Evolutionary conservation across 306 rosid species (phyloP).

Genomic region (Prunus fruticosa): DNA sequence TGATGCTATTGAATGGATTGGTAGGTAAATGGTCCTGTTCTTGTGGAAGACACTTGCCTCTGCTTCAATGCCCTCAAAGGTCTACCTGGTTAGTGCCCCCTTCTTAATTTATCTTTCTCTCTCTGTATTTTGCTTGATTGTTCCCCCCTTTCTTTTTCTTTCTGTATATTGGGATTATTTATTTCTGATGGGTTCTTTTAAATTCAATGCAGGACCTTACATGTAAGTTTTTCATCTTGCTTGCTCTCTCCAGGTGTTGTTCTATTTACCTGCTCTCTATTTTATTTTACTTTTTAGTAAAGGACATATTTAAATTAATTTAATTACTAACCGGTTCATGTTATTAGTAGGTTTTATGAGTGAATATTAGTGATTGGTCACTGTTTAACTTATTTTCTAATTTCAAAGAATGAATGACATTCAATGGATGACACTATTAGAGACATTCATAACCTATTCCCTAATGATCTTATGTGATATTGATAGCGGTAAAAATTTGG

Average conservation of each 20-base stretch:
- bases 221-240: conserved; percentile 65
- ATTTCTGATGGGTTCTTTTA: conserved; percentile 15
- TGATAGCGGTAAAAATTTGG: neutral
- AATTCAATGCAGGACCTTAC: conserved; percentile 83
- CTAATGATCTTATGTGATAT: neutral
- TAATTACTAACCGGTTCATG: neutral
- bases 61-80: conserved; percentile 97
- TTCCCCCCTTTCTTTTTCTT: neutral
- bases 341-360: neutral
- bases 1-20: conserved; percentile 7
- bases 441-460: neutral
- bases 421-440: neutral
- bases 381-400: neutral
- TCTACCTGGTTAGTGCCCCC: conserved; percentile 70
- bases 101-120: neutral
- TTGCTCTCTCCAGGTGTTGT: conserved; percentile 31
- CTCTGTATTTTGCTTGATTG: neutral
- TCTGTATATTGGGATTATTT: conserved; percentile 20
- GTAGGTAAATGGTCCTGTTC: conserved; percentile 92
- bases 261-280: neutral
- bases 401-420: neutral
- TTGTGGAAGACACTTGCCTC: conserved; percentile 96
- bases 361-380: neutral
- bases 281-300: neutral
- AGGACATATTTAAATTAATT: neutral